These are phyloP conservation scores for Mucor mucedo DNA, from an alignment of 371 early-diverging fungal species.

Conservation along the genomic window DNA sequence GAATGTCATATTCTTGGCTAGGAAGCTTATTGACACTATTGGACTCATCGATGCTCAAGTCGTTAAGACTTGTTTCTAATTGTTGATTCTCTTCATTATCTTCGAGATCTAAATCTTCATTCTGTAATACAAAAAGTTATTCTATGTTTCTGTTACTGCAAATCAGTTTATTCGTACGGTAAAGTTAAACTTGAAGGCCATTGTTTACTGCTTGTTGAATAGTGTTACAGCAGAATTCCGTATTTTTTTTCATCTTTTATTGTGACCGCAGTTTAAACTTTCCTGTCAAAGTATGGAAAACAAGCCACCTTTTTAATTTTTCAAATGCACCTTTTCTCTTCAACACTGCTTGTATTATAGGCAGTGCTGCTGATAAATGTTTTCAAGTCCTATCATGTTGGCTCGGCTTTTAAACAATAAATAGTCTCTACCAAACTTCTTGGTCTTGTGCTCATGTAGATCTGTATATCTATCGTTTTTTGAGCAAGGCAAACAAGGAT, in stretches of 20 bases:
- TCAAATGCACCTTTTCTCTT: too few relatives aligned
- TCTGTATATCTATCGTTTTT: too few relatives aligned
- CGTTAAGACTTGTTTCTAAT: slow-evolving; percentile 46
- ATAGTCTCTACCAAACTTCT: too few relatives aligned
- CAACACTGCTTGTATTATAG: too few relatives aligned
- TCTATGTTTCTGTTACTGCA: background rate
- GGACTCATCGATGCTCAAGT: slow-evolving; percentile 43
- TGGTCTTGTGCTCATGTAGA: too few relatives aligned
- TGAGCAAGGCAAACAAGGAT: too few relatives aligned
- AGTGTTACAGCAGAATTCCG: background rate
- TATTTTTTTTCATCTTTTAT: slow-evolving; percentile 6
- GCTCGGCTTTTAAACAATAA: too few relatives aligned
- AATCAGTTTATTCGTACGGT: slow-evolving; percentile 41
- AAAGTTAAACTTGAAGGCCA: slow-evolving; percentile 67
- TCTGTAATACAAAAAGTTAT: slow-evolving; percentile 30
- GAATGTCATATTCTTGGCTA: slow-evolving; percentile 44
- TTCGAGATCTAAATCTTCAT: slow-evolving; percentile 62
- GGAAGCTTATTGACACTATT: slow-evolving; percentile 28
- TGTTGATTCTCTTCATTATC: slow-evolving; percentile 49
- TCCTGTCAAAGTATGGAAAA: slow-evolving; percentile 1
- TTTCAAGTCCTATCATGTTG: too few relatives aligned
- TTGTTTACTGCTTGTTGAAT: slow-evolving; percentile 2
- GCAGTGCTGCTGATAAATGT: too few relatives aligned
- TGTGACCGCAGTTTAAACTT: slow-evolving; percentile 2
- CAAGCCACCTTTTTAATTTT: background rate